phyloP scores from a whole-genome alignment of 2,329 filamentous ascomycete genomes.

The Exserohilum turcica region DNA sequence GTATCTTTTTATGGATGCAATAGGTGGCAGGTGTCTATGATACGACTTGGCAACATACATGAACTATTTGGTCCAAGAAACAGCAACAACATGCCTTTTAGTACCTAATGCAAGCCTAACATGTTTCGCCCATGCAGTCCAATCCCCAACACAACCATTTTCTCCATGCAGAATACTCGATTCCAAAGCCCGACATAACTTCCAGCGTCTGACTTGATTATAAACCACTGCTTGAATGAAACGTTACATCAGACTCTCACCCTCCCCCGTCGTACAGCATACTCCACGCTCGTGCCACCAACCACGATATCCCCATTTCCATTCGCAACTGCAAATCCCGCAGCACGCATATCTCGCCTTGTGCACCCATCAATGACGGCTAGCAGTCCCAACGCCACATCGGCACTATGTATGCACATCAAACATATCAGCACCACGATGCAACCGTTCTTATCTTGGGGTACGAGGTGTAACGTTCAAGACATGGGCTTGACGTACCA shows the following conservation, averaged over 20 bases:
- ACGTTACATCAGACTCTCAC: neutral
- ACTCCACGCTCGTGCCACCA: conserved; percentile 7
- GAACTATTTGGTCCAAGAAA: too few relatives aligned
- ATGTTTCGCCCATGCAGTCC: too few relatives aligned
- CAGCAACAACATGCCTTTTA: too few relatives aligned
- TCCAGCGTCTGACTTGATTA: too few relatives aligned
- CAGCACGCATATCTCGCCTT: conserved; percentile 1
- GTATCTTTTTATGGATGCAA: too few relatives aligned
- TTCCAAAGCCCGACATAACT: too few relatives aligned
- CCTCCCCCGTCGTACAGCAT: neutral
- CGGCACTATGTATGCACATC: neutral
- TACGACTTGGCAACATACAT: too few relatives aligned
- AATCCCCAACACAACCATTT: too few relatives aligned
- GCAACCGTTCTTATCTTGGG: neutral
- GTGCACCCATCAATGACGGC: conserved; percentile 15
- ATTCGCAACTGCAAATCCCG: conserved; percentile 11
- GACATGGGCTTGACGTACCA: neutral
- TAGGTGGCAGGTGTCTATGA: too few relatives aligned
- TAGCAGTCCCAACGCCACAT: conserved; percentile 13
- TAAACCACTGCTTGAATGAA: too few relatives aligned
- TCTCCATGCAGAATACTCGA: too few relatives aligned
- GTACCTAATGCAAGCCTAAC: too few relatives aligned
- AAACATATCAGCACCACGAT: neutral
- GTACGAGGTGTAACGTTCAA: neutral
- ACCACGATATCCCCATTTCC: conserved; percentile 11